Percentiles rank a stretch among this genome's conserved stretches.
These are phyloP conservation scores for Coemansia sp. DNA, from an alignment of 192 early-diverging fungal species.

Conservation along the genomic window DNA sequence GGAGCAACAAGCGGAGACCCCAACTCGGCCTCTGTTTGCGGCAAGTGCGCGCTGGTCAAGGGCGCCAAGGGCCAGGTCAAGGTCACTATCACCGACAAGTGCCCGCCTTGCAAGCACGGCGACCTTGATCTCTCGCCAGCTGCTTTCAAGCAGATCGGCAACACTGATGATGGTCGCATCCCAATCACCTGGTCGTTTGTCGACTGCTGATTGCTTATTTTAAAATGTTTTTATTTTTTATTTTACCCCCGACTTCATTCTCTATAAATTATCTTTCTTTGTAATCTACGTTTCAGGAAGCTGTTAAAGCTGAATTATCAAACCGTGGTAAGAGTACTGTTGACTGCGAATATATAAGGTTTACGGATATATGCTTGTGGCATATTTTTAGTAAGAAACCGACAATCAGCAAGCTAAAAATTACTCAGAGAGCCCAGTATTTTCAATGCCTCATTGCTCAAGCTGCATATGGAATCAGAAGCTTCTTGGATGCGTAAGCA, in stretches of 20 bases:
- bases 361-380: no score
- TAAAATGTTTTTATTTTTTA: background rate
- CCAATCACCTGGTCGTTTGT: slow-evolving; percentile 58
- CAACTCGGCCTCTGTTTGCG: slow-evolving; percentile 51
- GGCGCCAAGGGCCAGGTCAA: slow-evolving; percentile 50
- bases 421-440: no score
- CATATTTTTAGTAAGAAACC: no score
- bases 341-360: no score
- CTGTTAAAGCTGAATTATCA: no score
- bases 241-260: no score
- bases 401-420: no score
- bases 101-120: slow-evolving; percentile 55
- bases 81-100: slow-evolving; percentile 58
- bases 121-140: slow-evolving; percentile 58
- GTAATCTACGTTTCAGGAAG: no score
- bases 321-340: no score
- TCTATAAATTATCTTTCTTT: background rate
- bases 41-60: slow-evolving; percentile 53
- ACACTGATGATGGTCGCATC: slow-evolving; percentile 49
- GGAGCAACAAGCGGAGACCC: slow-evolving; percentile 51
- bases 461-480: no score
- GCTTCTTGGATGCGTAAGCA: no score
- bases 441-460: no score
- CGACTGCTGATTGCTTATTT: slow-evolving; percentile 27
- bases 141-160: slow-evolving; percentile 58